A percentile compares a stretch with the other conserved stretches of the same genome.
phyloP scores from a whole-genome alignment of 164 flowering plant genomes.

The Vitis labrusca region DNA sequence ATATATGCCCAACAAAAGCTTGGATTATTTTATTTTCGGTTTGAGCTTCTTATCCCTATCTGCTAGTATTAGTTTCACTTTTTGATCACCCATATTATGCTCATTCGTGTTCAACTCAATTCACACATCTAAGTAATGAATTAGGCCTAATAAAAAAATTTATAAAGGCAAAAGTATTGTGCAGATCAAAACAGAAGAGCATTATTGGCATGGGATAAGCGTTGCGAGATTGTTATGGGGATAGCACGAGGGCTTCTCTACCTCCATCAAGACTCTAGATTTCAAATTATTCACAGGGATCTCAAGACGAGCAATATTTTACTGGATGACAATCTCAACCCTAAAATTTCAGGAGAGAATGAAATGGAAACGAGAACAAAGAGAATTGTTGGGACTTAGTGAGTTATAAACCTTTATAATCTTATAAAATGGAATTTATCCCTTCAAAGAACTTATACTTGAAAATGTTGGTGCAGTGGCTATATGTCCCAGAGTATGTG shows the following conservation, averaged over 20 bases:
- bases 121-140: too few species aligned
- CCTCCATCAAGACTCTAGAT: too few species aligned
- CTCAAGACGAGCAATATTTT: neutral
- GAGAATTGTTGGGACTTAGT: constrained; percentile 43
- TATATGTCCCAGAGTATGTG: constrained; percentile 43
- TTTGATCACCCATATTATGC: too few species aligned
- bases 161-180: too few species aligned
- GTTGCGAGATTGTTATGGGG: too few species aligned
- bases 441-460: neutral
- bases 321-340: constrained; percentile 30
- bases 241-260: neutral
- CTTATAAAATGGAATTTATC: neutral
- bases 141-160: too few species aligned
- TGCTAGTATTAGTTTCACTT: too few species aligned
- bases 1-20: constrained; percentile 44
- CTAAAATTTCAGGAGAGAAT: constrained; percentile 40
- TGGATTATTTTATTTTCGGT: constrained; percentile 10
- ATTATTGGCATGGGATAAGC: too few species aligned
- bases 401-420: constrained; percentile 9
- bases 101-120: too few species aligned
- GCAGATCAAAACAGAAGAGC: too few species aligned
- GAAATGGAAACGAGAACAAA: constrained; percentile 28
- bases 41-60: too few species aligned
- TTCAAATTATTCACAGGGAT: too few species aligned
- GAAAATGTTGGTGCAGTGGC: constrained; percentile 21